These are phyloP conservation scores for Bonia amplexicaulis DNA, from an alignment of 176 grass and related monocot genomes.

Conservation along the genomic window DNA sequence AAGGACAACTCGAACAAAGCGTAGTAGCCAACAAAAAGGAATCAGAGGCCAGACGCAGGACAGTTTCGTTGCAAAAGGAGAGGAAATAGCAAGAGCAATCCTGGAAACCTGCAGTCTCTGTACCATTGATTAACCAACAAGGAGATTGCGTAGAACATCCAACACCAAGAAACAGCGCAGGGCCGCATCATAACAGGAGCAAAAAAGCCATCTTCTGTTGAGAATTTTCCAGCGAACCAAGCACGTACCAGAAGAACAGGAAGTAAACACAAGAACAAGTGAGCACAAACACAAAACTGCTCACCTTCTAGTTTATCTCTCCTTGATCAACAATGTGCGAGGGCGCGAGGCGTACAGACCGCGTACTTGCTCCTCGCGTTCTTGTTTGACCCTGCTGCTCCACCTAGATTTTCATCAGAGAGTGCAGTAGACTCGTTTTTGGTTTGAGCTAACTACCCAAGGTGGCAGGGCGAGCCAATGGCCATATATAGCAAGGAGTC, in stretches of 20 bases:
- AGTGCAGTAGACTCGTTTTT: not conserved
- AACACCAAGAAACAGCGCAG: too few species aligned
- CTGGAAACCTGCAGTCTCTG: not conserved
- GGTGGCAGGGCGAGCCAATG: not conserved
- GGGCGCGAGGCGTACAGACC: not conserved
- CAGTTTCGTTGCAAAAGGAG: too few species aligned
- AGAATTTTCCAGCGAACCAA: too few species aligned
- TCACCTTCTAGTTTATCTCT: not conserved
- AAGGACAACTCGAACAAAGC: not conserved
- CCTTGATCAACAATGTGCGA: not conserved
- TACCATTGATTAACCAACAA: too few species aligned
- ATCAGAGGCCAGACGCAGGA: too few species aligned
- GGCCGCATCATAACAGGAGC: too few species aligned
- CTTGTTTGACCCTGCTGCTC: slow-evolving; percentile 15
- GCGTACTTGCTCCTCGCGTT: not conserved
- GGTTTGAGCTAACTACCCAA: slow-evolving; percentile 16
- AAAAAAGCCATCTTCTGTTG: too few species aligned
- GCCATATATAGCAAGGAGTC: slow-evolving; percentile 33
- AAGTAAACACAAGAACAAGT: too few species aligned
- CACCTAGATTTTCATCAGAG: not conserved
- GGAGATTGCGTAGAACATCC: too few species aligned
- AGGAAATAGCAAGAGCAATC: not conserved
- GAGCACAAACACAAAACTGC: not conserved
- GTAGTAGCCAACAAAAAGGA: not conserved
- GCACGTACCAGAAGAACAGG: too few species aligned